Percentiles rank a stretch among this genome's conserved stretches.
Conservation (phyloP, 2,329 filamentous ascomycete genomes). For the Cladorrhinum sp. region DNA sequence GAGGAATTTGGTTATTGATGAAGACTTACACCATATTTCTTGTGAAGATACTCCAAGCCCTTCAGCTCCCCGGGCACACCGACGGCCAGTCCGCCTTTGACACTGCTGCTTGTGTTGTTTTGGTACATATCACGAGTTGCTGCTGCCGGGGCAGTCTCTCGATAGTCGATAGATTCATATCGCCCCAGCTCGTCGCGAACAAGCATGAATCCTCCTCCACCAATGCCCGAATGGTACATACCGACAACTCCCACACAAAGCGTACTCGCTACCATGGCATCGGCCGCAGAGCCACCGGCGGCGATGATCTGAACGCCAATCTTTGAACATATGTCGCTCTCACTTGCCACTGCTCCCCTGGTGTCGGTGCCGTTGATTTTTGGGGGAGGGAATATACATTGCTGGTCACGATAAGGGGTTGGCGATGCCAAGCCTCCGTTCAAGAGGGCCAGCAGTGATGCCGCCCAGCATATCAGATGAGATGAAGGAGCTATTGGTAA, state of each 20-base stretch:
- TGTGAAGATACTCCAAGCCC: slow-evolving; percentile 76
- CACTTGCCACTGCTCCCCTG: slow-evolving; percentile 66
- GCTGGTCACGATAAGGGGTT: background rate
- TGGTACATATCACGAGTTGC: slow-evolving; percentile 83
- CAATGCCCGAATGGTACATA: slow-evolving; percentile 80
- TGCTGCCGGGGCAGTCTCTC: slow-evolving; percentile 81
- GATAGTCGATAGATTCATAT: slow-evolving; percentile 86
- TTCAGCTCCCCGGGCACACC: slow-evolving; percentile 72
- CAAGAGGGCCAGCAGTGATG: slow-evolving; percentile 11
- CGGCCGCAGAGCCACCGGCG: slow-evolving; percentile 67
- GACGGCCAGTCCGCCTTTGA: slow-evolving; percentile 69
- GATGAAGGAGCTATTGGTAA: background rate
- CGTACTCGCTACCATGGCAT: slow-evolving; percentile 70
- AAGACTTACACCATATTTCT: slow-evolving; percentile 58
- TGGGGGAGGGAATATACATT: slow-evolving; percentile 6
- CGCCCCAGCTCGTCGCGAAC: slow-evolving; percentile 68
- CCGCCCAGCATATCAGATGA: background rate
- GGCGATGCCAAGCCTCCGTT: slow-evolving; percentile 13
- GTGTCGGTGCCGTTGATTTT: slow-evolving; percentile 16
- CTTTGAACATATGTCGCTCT: slow-evolving; percentile 64
- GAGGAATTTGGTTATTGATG: background rate
- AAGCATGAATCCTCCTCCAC: slow-evolving; percentile 87
- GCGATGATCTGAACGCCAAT: slow-evolving; percentile 64
- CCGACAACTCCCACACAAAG: slow-evolving; percentile 73
- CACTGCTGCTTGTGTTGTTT: slow-evolving; percentile 63